A percentile compares a stretch with the other conserved stretches of the same genome.
Evolutionary conservation across 257 asterid genomes (phyloP).

Genomic region (Nicotiana sylvestris): DNA sequence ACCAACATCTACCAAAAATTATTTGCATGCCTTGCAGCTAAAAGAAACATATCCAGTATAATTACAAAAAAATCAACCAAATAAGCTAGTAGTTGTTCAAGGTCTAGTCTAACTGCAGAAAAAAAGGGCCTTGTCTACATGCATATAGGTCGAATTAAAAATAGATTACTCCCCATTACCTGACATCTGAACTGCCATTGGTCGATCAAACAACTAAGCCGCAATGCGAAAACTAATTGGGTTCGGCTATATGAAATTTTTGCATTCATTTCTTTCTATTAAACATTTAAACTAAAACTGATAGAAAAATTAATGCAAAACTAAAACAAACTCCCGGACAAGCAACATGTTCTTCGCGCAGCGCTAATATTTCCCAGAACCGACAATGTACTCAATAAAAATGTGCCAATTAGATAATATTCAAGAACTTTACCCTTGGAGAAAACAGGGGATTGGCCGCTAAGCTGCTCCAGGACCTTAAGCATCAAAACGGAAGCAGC

Average conservation of each 20-base stretch:
- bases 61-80: not conserved
- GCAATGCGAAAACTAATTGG: not conserved
- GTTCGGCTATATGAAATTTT: not conserved
- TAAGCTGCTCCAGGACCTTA: slow-evolving; percentile 56
- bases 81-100: not conserved
- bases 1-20: not conserved
- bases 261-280: not conserved
- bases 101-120: not conserved
- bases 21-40: not conserved
- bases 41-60: not conserved
- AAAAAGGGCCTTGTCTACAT: not conserved
- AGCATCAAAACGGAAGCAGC: not conserved
- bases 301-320: not conserved
- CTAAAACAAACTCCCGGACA: not conserved
- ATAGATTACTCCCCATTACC: not conserved
- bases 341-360: not conserved
- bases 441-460: slow-evolving; percentile 55
- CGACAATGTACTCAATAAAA: not conserved
- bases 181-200: not conserved
- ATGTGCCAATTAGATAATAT: not conserved
- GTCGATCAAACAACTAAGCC: not conserved
- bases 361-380: not conserved
- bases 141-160: not conserved
- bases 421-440: slow-evolving; percentile 37
- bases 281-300: not conserved